phyloP scores from a whole-genome alignment of 495 filamentous ascomycete genomes.

The Aspergillus nidulans region DNA sequence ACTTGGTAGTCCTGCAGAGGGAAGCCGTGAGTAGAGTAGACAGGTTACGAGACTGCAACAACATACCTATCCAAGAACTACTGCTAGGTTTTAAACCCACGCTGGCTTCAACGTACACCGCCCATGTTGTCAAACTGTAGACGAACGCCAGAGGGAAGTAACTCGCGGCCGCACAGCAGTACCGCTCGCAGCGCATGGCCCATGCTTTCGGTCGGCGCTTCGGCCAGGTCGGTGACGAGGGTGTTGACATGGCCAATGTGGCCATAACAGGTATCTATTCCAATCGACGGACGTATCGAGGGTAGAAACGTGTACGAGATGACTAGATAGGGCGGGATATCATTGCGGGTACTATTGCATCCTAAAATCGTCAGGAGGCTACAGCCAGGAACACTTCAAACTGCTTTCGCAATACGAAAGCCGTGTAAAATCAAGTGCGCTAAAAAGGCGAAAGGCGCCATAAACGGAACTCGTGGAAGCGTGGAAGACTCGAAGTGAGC shows the following conservation, averaged over 20 bases:
- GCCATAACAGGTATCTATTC: slow-evolving; percentile 27
- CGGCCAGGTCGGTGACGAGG: slow-evolving; percentile 46
- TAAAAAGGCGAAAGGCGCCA: neutral
- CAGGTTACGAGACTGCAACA: neutral
- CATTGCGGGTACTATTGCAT: slow-evolving; percentile 9
- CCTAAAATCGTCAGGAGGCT: neutral
- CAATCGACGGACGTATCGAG: neutral
- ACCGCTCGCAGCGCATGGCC: slow-evolving; percentile 74
- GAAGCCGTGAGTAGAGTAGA: slow-evolving; percentile 3
- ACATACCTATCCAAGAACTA: slow-evolving; percentile 65
- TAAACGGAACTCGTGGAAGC: neutral
- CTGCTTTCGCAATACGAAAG: neutral
- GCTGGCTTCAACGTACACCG: slow-evolving; percentile 76
- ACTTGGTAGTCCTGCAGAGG: slow-evolving; percentile 32
- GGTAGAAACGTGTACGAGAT: neutral
- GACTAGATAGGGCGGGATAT: neutral
- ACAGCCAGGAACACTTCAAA: neutral
- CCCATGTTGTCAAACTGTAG: slow-evolving; percentile 85
- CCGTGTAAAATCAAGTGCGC: neutral
- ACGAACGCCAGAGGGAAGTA: slow-evolving; percentile 90
- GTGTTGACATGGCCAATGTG: slow-evolving; percentile 38
- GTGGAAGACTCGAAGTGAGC: neutral
- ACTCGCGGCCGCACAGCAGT: slow-evolving; percentile 71
- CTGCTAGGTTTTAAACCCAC: slow-evolving; percentile 60
- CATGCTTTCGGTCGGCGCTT: slow-evolving; percentile 53